Conservation (phyloP, 225 moss, liverwort and hornwort genomes). For the Thuidium tamariscinum region DNA sequence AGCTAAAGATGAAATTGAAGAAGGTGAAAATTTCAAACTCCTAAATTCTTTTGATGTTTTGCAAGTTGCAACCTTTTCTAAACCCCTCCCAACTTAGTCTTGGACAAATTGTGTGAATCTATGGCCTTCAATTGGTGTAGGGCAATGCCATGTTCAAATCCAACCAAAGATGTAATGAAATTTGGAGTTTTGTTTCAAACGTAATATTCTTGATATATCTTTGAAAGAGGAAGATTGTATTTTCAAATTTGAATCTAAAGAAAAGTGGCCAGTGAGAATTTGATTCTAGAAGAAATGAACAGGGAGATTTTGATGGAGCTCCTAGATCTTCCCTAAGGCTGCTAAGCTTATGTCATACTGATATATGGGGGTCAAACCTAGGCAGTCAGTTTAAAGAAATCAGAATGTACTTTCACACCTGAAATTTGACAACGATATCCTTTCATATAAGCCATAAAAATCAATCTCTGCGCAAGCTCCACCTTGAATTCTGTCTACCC, state of each 20-base stretch:
- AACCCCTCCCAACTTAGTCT: not conserved
- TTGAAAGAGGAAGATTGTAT: no score
- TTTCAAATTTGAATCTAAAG: no score
- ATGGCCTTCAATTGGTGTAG: not conserved
- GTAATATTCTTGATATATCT: no score
- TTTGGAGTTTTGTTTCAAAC: no score
- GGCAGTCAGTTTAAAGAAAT: not conserved
- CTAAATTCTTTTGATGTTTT: not conserved
- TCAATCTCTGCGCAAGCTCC: not conserved
- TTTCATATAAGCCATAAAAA: not conserved
- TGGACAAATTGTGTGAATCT: not conserved
- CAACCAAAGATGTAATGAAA: not conserved
- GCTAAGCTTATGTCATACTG: not conserved
- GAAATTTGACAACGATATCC: not conserved
- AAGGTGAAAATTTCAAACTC: not conserved
- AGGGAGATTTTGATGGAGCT: not conserved
- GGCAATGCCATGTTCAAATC: not conserved
- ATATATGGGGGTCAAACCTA: not conserved
- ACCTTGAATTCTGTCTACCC: not conserved
- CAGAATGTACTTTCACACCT: not conserved
- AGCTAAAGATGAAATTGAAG: not conserved
- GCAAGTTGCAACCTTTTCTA: not conserved
- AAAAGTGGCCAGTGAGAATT: not conserved
- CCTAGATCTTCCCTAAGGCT: accelerated
- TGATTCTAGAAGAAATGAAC: not conserved